Conservation (phyloP, 768 basidiomycete genomes). For the Suillus subalutaceus region DNA sequence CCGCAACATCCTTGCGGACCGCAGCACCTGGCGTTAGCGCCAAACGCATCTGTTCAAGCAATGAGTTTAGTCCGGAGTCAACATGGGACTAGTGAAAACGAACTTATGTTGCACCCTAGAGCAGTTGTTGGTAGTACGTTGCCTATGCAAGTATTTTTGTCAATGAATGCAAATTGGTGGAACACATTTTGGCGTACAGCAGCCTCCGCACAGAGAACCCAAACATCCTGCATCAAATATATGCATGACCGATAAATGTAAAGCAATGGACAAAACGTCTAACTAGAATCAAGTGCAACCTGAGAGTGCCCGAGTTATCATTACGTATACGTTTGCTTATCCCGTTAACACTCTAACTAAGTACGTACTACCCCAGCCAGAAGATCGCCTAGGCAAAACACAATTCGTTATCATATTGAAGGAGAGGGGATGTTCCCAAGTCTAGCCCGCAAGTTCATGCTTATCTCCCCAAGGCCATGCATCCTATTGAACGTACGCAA, state of each 20-base stretch:
- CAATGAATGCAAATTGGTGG: background rate
- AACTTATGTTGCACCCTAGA: slow-evolving; percentile 29
- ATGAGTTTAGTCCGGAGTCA: background rate
- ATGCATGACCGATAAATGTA: slow-evolving; percentile 3
- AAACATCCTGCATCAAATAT: slow-evolving; percentile 1
- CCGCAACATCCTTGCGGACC: slow-evolving; percentile 31
- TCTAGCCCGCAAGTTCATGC: background rate
- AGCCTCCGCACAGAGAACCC: slow-evolving; percentile 17
- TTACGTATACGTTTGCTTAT: background rate
- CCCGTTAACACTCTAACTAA: background rate
- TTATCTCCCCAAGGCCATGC: background rate
- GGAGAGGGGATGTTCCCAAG: no score
- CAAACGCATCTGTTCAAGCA: slow-evolving; percentile 23
- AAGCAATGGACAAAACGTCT: background rate
- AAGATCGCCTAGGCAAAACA: background rate
- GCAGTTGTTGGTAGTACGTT: slow-evolving; percentile 14
- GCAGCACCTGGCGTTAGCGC: slow-evolving; percentile 25
- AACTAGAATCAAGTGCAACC: background rate
- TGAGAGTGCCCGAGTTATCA: background rate
- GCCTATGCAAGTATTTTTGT: slow-evolving; percentile 15
- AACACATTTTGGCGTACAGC: slow-evolving; percentile 21
- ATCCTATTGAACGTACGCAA: background rate
- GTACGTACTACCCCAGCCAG: background rate
- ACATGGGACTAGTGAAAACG: slow-evolving; percentile 10
- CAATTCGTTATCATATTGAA: background rate